Conservation (phyloP, 140 eudicot species). For the Oenanthe javanica region DNA sequence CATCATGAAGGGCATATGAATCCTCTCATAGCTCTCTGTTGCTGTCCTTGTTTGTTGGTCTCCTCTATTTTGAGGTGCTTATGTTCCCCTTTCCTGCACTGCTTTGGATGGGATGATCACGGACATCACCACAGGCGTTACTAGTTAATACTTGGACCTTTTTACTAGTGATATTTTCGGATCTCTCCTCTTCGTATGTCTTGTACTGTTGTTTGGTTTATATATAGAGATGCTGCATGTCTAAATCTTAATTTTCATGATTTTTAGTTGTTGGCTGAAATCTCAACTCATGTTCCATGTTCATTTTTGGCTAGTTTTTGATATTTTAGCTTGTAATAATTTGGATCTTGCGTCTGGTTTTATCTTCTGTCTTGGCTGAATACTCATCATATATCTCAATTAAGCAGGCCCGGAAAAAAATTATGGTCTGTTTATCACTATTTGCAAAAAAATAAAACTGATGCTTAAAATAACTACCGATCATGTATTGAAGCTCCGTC, state of each 20-base stretch:
- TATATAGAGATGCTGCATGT: neutral
- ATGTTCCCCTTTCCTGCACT: slow-evolving; percentile 51
- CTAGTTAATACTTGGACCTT: neutral
- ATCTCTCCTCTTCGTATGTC: neutral
- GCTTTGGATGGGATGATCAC: slow-evolving; percentile 49
- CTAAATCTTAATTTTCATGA: neutral
- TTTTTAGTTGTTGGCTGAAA: neutral
- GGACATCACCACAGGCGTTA: slow-evolving; percentile 30
- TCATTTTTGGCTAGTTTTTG: neutral
- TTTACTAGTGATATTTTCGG: neutral
- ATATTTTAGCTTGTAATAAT: neutral
- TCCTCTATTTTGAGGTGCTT: slow-evolving; percentile 33
- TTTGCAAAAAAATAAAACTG: too few relatives aligned
- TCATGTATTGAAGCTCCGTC: neutral
- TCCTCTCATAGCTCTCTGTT: slow-evolving; percentile 32
- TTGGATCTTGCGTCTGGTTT: neutral
- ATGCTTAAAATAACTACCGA: neutral
- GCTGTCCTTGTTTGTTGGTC: slow-evolving; percentile 49
- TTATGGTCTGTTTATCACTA: too few relatives aligned
- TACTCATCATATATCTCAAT: neutral
- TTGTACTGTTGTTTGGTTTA: neutral
- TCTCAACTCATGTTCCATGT: neutral
- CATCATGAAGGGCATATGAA: slow-evolving; percentile 16
- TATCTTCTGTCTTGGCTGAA: neutral
- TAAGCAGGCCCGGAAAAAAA: too few relatives aligned